A percentile compares a stretch with the other conserved stretches of the same genome.
These are phyloP conservation scores for Malania oleifera DNA, from an alignment of 164 flowering plant species.

Conservation along the genomic window DNA sequence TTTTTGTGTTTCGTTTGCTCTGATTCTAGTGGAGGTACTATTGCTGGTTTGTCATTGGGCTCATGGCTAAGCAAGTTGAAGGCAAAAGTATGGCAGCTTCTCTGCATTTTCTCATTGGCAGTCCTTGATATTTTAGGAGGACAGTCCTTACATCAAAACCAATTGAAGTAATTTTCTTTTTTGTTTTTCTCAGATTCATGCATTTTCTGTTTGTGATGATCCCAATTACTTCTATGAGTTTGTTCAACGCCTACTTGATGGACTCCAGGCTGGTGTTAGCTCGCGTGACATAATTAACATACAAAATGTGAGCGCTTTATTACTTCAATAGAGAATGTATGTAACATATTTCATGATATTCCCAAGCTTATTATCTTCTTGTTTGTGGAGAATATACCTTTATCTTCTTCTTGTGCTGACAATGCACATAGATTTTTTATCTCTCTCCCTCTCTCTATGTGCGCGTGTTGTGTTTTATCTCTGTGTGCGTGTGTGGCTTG, in stretches of 20 bases:
- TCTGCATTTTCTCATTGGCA: neutral
- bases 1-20: neutral
- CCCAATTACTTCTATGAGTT: slow-evolving; percentile 84
- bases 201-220: slow-evolving; percentile 84
- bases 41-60: slow-evolving; percentile 88
- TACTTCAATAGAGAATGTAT: no score
- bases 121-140: neutral
- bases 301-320: slow-evolving; percentile 50
- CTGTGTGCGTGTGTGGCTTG: no score
- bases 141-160: no score
- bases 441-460: no score
- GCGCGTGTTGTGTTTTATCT: no score
- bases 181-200: slow-evolving; percentile 58
- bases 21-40: slow-evolving; percentile 72
- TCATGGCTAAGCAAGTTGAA: slow-evolving; percentile 65
- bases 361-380: no score
- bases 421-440: no score
- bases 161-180: neutral
- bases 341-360: no score
- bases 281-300: slow-evolving; percentile 70
- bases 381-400: no score
- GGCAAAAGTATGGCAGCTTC: slow-evolving; percentile 56
- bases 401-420: no score
- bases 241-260: slow-evolving; percentile 80
- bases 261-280: slow-evolving; percentile 62